These are phyloP conservation scores for Apiotrichum akiyoshidainum DNA, from an alignment of 1,284 basidiomycete genomes.

Conservation along the genomic window DNA sequence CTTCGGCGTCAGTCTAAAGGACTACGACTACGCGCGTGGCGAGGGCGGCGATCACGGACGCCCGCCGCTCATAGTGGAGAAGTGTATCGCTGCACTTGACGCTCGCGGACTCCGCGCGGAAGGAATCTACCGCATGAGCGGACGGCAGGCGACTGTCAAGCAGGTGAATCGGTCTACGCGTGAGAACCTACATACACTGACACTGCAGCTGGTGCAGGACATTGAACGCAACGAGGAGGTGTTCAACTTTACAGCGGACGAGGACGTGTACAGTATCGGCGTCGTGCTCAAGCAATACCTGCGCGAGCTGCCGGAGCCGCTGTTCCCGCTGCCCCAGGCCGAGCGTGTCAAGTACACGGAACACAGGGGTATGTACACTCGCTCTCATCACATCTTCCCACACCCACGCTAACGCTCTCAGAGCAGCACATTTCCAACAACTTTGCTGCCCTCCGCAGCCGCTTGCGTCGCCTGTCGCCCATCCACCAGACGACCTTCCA, in stretches of 20 bases:
- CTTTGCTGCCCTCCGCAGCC: constrained; percentile 69
- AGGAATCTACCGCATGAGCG: constrained; percentile 62
- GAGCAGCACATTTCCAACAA: constrained; percentile 68
- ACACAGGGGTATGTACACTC: constrained; percentile 59
- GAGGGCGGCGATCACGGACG: constrained; percentile 60
- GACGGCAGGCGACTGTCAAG: constrained; percentile 78
- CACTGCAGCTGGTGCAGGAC: constrained; percentile 69
- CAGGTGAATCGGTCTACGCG: constrained; percentile 56
- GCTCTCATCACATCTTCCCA: neutral
- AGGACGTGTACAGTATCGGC: constrained; percentile 86
- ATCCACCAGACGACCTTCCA: constrained; percentile 88
- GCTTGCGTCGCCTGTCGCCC: constrained; percentile 75
- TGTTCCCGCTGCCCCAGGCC: constrained; percentile 79
- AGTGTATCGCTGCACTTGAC: constrained; percentile 83
- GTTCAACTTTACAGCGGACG: constrained; percentile 72
- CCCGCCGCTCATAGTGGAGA: constrained; percentile 75
- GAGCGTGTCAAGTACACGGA: constrained; percentile 82
- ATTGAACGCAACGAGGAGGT: constrained; percentile 84
- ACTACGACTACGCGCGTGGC: constrained; percentile 82
- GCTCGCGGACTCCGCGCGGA: constrained; percentile 70
- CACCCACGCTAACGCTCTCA: constrained; percentile 27
- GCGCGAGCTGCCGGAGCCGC: constrained; percentile 84
- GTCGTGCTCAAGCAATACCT: constrained; percentile 84
- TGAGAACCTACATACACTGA: neutral
- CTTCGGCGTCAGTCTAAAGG: constrained; percentile 85